phyloP scores from a whole-genome alignment of 1,284 basidiomycete species.

The Volvariella surrecta region DNA sequence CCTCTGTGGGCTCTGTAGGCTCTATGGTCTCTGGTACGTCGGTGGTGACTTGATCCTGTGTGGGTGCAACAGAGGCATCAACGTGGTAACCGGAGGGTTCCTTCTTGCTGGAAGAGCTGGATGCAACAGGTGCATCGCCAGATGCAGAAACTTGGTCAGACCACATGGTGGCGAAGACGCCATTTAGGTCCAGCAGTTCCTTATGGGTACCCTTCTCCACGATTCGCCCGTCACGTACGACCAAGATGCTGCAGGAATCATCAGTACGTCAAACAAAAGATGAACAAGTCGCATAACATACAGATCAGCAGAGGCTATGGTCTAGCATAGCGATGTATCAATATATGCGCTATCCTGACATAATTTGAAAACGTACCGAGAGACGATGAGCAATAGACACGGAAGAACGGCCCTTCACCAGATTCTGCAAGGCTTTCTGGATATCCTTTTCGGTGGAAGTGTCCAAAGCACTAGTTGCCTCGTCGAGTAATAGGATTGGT shows the following conservation, averaged over 20 bases:
- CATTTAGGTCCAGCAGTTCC: slow-evolving; percentile 60
- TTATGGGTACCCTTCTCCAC: slow-evolving; percentile 71
- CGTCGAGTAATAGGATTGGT: slow-evolving; percentile 49
- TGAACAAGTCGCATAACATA: slow-evolving; percentile 23
- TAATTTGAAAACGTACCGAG: slow-evolving; percentile 46
- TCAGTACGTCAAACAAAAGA: neutral
- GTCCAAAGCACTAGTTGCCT: slow-evolving; percentile 71
- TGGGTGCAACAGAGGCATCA: slow-evolving; percentile 14
- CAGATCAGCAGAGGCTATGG: slow-evolving; percentile 71
- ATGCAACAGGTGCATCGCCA: slow-evolving; percentile 31
- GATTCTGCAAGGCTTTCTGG: slow-evolving; percentile 72
- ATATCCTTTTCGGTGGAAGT: slow-evolving; percentile 81
- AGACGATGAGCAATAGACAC: slow-evolving; percentile 76
- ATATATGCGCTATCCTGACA: slow-evolving; percentile 7
- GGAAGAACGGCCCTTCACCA: slow-evolving; percentile 62
- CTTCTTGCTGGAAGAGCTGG: slow-evolving; percentile 27
- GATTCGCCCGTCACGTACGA: slow-evolving; percentile 76
- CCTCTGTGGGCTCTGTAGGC: neutral
- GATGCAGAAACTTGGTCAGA: slow-evolving; percentile 62
- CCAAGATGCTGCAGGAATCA: slow-evolving; percentile 54
- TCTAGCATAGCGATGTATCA: slow-evolving; percentile 29
- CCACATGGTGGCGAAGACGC: slow-evolving; percentile 78
- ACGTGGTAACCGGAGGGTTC: slow-evolving; percentile 32
- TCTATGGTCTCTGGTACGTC: slow-evolving; percentile 8
- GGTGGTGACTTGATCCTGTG: slow-evolving; percentile 6